phyloP scores from a whole-genome alignment of 2,329 filamentous ascomycete species.

The Ambrosiella cleistominuta region DNA sequence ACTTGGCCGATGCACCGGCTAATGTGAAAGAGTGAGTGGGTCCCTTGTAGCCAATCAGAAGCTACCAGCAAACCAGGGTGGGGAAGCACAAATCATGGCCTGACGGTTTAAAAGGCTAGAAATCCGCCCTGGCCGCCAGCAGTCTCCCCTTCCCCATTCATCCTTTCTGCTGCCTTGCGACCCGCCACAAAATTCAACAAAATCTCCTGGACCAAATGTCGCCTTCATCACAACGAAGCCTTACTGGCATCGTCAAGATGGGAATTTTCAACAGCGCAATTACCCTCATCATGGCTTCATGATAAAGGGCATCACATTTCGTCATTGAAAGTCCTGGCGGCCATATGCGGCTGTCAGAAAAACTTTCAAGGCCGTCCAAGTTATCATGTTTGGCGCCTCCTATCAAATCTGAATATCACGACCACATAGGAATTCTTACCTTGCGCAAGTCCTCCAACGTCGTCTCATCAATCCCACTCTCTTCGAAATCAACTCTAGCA shows the following conservation, averaged over 20 bases:
- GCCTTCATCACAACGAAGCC: too few species aligned
- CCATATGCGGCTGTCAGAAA: too few species aligned
- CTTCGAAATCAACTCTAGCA: constrained; percentile 89
- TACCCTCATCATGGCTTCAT: too few species aligned
- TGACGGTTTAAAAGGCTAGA: constrained; percentile 10
- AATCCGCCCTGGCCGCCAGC: constrained; percentile 7
- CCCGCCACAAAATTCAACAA: not conserved
- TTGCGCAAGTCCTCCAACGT: constrained; percentile 74
- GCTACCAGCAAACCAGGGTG: not conserved
- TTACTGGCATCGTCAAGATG: too few species aligned
- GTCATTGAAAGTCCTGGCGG: too few species aligned
- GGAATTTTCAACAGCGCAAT: too few species aligned
- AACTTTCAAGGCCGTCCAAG: too few species aligned
- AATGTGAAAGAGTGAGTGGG: not conserved
- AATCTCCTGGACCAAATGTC: not conserved
- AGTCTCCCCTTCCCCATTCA: constrained; percentile 7
- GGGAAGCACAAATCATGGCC: constrained; percentile 1
- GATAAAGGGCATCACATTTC: too few species aligned
- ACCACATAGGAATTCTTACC: constrained; percentile 38
- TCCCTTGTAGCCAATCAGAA: constrained; percentile 7
- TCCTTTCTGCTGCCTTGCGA: not conserved
- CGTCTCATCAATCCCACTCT: constrained; percentile 75
- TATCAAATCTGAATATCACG: too few species aligned
- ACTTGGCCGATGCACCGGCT: constrained; percentile 11
- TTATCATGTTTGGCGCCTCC: too few species aligned